These are phyloP conservation scores for Casuarina glauca DNA, from an alignment of 306 rosid species.

Conservation along the genomic window DNA sequence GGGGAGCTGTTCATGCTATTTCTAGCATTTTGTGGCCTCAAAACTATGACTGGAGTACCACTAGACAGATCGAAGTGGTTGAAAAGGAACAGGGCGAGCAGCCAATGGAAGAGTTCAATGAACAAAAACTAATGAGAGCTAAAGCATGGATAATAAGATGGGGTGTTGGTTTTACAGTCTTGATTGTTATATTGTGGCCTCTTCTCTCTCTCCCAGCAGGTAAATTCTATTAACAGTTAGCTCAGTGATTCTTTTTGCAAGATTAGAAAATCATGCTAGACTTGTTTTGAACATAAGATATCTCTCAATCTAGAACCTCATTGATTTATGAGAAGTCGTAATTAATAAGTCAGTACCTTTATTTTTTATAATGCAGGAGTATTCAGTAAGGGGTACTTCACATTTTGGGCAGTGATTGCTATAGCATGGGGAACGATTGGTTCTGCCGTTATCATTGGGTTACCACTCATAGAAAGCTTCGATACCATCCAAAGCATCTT, in stretches of 20 bases:
- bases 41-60: conserved; percentile 86
- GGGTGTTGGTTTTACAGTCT: conserved; percentile 74
- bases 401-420: conserved; percentile 85
- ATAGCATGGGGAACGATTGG: conserved; percentile 89
- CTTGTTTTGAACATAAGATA: not conserved
- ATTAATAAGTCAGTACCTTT: not conserved
- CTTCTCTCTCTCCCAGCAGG: conserved; percentile 83
- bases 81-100: conserved; percentile 72
- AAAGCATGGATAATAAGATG: conserved; percentile 83
- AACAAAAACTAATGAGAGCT: conserved; percentile 59
- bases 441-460: conserved; percentile 67
- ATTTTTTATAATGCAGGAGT: conserved; percentile 50
- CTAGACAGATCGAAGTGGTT: conserved; percentile 70
- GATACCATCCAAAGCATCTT: conserved; percentile 55
- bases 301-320: not conserved
- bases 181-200: conserved; percentile 88
- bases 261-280: not conserved
- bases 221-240: conserved; percentile 24
- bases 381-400: conserved; percentile 69
- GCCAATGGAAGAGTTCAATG: conserved; percentile 72
- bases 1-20: conserved; percentile 66
- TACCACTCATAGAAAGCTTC: conserved; percentile 78
- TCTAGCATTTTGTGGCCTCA: conserved; percentile 75
- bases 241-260: not conserved
- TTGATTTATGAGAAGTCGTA: not conserved